These are phyloP conservation scores for Botrytis tulipae DNA, from an alignment of 2,329 filamentous ascomycete species.

Conservation along the genomic window DNA sequence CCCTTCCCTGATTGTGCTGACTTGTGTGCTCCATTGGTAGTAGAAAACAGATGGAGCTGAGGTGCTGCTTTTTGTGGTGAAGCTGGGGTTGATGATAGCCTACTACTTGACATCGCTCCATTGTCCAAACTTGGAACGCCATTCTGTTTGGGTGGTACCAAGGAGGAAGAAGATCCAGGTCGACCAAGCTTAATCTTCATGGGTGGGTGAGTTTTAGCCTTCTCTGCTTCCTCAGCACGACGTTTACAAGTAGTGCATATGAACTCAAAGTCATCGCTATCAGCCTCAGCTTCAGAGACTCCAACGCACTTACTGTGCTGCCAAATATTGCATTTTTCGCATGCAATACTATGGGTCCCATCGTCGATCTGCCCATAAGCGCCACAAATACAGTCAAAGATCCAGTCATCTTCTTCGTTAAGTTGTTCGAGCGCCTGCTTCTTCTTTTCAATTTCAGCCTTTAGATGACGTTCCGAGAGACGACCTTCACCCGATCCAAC, in stretches of 20 bases:
- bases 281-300: constrained; percentile 74
- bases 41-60: constrained; percentile 24
- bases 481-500: constrained; percentile 55
- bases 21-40: constrained; percentile 20
- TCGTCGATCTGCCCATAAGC: constrained; percentile 91
- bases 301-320: constrained; percentile 92
- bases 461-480: constrained; percentile 75
- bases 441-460: constrained; percentile 76
- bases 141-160: constrained; percentile 32
- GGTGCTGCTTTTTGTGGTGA: constrained; percentile 26
- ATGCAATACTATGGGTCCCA: constrained; percentile 88
- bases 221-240: constrained; percentile 60
- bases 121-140: constrained; percentile 20
- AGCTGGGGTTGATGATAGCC: constrained; percentile 12
- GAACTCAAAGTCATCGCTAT: constrained; percentile 83
- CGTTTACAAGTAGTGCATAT: constrained; percentile 76
- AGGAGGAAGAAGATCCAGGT: constrained; percentile 49
- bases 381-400: constrained; percentile 93
- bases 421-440: constrained; percentile 74
- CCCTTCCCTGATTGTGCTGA: constrained; percentile 16
- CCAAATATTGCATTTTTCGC: constrained; percentile 93
- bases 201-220: constrained; percentile 57
- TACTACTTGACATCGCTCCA: constrained; percentile 25
- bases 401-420: constrained; percentile 72
- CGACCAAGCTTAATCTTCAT: constrained; percentile 56